Percentiles rank a stretch among this genome's conserved stretches.
These are phyloP conservation scores for Apophysomyces sp. DNA, from an alignment of 371 early-diverging fungal species.

Conservation along the genomic window DNA sequence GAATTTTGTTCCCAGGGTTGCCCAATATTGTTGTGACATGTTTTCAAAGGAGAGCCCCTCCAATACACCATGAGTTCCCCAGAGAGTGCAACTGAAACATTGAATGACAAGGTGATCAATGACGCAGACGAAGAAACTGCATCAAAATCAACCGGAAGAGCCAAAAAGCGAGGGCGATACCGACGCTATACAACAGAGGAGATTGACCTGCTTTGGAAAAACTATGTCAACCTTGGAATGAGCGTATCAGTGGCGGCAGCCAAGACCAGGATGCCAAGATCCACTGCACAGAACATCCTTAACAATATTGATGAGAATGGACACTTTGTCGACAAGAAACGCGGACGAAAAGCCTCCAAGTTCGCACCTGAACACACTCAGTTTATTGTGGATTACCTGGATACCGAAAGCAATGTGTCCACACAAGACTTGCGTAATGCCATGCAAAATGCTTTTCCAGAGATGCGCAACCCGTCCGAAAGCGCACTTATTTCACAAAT, in stretches of 20 bases:
- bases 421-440: background rate
- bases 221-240: background rate
- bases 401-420: background rate
- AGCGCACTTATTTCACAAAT: background rate
- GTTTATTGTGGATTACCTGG: background rate
- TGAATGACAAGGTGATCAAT: background rate
- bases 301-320: background rate
- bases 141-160: background rate
- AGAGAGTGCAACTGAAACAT: background rate
- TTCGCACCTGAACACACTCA: background rate
- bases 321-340: background rate
- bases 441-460: background rate
- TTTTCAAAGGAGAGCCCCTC: background rate
- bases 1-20: background rate
- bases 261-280: background rate
- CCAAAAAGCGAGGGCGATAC: background rate
- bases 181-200: background rate
- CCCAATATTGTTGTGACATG: background rate
- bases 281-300: background rate
- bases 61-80: background rate
- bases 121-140: background rate
- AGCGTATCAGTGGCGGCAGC: background rate
- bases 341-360: background rate
- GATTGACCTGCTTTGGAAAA: background rate
- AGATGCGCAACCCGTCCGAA: background rate